A percentile compares a stretch with the other conserved stretches of the same genome.
Evolutionary conservation across 225 moss, liverwort and hornwort species (phyloP).

Genomic region (Physcomitrellopsis africana): DNA sequence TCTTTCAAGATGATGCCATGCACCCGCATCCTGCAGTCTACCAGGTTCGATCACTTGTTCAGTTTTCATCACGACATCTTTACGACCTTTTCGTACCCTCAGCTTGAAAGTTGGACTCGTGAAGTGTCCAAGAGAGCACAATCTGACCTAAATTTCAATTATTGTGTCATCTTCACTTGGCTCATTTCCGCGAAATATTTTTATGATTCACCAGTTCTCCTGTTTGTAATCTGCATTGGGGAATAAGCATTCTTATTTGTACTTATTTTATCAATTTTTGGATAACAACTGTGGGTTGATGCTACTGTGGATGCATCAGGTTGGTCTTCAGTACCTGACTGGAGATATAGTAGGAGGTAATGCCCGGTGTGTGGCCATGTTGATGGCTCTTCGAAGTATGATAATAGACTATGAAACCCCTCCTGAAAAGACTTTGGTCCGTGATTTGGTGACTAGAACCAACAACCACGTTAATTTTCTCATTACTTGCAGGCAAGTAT

Average conservation of each 20-base stretch:
- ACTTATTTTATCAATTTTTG: background rate
- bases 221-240: slow-evolving; percentile 15
- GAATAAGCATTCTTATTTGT: slow-evolving; percentile 2
- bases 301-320: slow-evolving; percentile 40
- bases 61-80: background rate
- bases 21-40: slow-evolving; percentile 95
- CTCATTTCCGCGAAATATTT: background rate
- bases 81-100: background rate
- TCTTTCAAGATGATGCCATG: slow-evolving; percentile 76
- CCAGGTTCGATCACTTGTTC: slow-evolving; percentile 48
- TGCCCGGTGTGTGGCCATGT: slow-evolving; percentile 91
- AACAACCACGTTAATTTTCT: slow-evolving; percentile 95
- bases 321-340: slow-evolving; percentile 85
- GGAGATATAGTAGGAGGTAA: slow-evolving; percentile 91
- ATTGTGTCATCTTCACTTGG: slow-evolving; percentile 16
- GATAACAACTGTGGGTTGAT: background rate
- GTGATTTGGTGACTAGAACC: slow-evolving; percentile 84
- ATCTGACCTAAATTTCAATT: background rate
- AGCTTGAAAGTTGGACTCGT: background rate
- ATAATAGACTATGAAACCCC: slow-evolving; percentile 87
- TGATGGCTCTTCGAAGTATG: slow-evolving; percentile 86
- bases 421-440: slow-evolving; percentile 74
- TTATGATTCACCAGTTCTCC: background rate
- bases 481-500: slow-evolving; percentile 67
- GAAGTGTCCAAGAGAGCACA: background rate